These are phyloP conservation scores for Aureobasidium subglaciale DNA, from an alignment of 2,329 filamentous ascomycete genomes.

Conservation along the genomic window DNA sequence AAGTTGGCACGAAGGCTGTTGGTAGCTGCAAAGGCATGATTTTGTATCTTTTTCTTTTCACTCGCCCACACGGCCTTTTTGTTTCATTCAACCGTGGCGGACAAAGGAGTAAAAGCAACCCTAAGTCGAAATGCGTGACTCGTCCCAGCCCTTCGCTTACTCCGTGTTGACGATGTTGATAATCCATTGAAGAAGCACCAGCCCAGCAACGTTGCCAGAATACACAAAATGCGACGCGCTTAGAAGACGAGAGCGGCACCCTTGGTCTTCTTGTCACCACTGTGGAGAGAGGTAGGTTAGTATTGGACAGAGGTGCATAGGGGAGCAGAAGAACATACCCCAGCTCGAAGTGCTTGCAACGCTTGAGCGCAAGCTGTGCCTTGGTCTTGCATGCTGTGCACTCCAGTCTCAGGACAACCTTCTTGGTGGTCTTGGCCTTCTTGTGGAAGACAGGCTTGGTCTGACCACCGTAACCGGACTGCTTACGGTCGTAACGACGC, in stretches of 20 bases:
- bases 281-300: constrained; percentile 36
- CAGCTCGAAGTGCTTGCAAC: constrained; percentile 99
- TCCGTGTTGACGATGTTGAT: constrained; percentile 13
- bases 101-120: constrained; percentile 13
- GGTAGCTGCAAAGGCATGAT: constrained; percentile 6
- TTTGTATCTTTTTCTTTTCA: constrained; percentile 11
- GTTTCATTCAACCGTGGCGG: not conserved
- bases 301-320: constrained; percentile 33
- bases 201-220: constrained; percentile 14
- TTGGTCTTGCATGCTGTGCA: constrained; percentile 98
- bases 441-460: constrained; percentile 99
- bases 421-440: constrained; percentile 99
- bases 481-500: constrained; percentile 98
- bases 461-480: constrained; percentile 99
- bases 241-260: constrained; percentile 99
- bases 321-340: constrained; percentile 58
- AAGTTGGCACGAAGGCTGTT: constrained; percentile 9
- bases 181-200: constrained; percentile 10
- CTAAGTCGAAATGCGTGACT: constrained; percentile 13
- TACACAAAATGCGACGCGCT: constrained; percentile 45
- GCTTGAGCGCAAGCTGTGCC: constrained; percentile 95
- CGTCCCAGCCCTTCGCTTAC: constrained; percentile 13
- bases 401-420: constrained; percentile 97
- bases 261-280: constrained; percentile 99
- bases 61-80: not conserved